Evolutionary conservation across 805 yeast genomes (phyloP), one percentile per base, ranked within the genome.

Genomic region (Cyberlindnera xishuangbannaensis): DNA sequence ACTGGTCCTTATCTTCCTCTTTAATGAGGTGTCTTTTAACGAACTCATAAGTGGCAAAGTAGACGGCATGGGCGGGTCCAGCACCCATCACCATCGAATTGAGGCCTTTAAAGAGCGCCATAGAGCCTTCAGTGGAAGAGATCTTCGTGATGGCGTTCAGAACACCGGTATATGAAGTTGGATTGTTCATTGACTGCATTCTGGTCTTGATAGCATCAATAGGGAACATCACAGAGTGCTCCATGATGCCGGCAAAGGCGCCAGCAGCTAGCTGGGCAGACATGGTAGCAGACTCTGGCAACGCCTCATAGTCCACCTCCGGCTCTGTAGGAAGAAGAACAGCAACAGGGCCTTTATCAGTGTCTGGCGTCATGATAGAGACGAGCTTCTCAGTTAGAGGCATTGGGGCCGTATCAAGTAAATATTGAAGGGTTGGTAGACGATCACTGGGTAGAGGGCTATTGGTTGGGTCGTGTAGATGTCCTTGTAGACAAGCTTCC

Each of bases 201-300:
- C 98, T 69, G 6, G 97, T 92, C 65, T 90, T 90, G 47, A 90
- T 73, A n/a, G 95, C 90, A 57, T 90, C 98, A 25, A 90, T 77
- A 2, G 98, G 98, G 56, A 78, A 90, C 96, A 90, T 86, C 28
- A 90, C 86, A 2, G 95, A 78, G 60, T 90, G 98, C 57, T 90
- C 98, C 97, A 90, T 85, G 36, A 92, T 85, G 18, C 98, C 98
- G n/a, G 98, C 97, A 62, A 87, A 84, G 0, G 97, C 97, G 9
- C 98, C 98, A 2, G 97, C 97, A 10, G 76, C 55, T 40, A 90
- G 69, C 55, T 88, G 95, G 4, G 95, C 84, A 5, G 76, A 55
- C 34, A 92, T 62, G 1, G 96, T 78, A 9, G 96, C 87, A 50
- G 78, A 77, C 22, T 78, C 83, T 2, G 97, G 97, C 18, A 90